phyloP scores from a whole-genome alignment of 805 yeast species.

The Zygoascus flipseniorum region DNA sequence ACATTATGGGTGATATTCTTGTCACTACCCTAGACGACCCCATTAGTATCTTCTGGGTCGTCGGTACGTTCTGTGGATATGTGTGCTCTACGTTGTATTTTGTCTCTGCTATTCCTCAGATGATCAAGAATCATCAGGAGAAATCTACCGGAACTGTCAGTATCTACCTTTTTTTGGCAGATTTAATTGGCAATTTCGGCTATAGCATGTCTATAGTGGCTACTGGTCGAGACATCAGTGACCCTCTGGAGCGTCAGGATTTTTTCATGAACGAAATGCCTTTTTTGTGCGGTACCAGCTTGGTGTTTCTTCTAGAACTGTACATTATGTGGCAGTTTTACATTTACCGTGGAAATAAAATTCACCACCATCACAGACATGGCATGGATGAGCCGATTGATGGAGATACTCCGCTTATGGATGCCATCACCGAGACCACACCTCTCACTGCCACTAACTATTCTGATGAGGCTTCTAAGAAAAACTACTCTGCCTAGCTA shows the following conservation, averaged over 20 bases:
- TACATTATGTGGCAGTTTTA: conserved; percentile 21
- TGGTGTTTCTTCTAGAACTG: conserved; percentile 20
- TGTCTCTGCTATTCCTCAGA: conserved; percentile 34
- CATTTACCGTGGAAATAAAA: conserved; percentile 4
- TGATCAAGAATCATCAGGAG: conserved; percentile 28
- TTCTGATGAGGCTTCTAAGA: not conserved
- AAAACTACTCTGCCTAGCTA: not conserved
- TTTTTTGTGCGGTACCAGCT: conserved; percentile 21
- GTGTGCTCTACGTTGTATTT: conserved; percentile 18
- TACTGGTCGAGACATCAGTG: conserved; percentile 16
- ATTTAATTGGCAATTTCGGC: conserved; percentile 20
- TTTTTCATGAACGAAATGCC: conserved; percentile 25
- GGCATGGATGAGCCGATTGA: not conserved
- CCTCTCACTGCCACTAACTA: not conserved
- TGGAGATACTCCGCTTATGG: not conserved
- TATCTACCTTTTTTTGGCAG: conserved; percentile 23
- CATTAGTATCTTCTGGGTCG: not conserved
- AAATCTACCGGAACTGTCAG: conserved; percentile 36
- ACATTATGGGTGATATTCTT: not conserved
- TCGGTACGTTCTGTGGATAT: conserved; percentile 13
- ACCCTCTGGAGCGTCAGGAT: conserved; percentile 12
- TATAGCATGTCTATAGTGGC: conserved; percentile 22
- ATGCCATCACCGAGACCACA: not conserved
- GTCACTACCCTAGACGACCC: not conserved
- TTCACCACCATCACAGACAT: not conserved